A percentile compares a stretch with the other conserved stretches of the same genome.
Conservation (phyloP, 2,329 filamentous ascomycete species). For the Colletotrichum higginsianum region DNA sequence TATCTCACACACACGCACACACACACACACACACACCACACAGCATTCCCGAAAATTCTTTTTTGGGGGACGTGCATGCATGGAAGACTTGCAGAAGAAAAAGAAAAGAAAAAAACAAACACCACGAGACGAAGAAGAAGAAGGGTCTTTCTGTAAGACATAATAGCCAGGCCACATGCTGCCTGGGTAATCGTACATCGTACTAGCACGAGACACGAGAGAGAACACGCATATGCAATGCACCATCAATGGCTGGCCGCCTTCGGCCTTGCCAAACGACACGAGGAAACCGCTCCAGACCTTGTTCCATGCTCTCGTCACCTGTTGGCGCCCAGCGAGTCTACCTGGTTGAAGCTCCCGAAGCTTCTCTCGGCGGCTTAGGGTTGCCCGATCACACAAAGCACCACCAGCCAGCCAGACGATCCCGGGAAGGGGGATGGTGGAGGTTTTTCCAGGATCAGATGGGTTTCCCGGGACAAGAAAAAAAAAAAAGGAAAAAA, state of each 20-base stretch:
- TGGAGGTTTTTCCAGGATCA: slow-evolving; percentile 27
- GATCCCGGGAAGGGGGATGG: slow-evolving; percentile 17
- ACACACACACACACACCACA: neutral
- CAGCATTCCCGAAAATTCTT: slow-evolving; percentile 40
- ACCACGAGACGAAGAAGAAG: neutral
- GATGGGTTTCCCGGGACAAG: slow-evolving; percentile 25
- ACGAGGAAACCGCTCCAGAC: slow-evolving; percentile 21
- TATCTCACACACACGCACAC: slow-evolving; percentile 21
- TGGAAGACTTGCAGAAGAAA: neutral
- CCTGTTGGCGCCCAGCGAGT: slow-evolving; percentile 19
- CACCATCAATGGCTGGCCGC: slow-evolving; percentile 17
- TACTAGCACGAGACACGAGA: slow-evolving; percentile 6
- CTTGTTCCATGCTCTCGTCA: neutral
- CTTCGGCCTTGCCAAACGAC: slow-evolving; percentile 7
- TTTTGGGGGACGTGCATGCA: slow-evolving; percentile 24
- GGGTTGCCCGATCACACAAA: slow-evolving; percentile 14
- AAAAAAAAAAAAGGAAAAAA: neutral
- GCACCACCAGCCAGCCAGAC: neutral
- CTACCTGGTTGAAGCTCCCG: slow-evolving; percentile 3
- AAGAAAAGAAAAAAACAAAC: slow-evolving; percentile 9
- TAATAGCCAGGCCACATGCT: no score
- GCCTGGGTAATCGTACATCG: no score
- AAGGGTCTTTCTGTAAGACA: slow-evolving; percentile 15
- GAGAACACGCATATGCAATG: slow-evolving; percentile 30
- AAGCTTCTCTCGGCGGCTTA: slow-evolving; percentile 26